phyloP scores from a whole-genome alignment of 2,329 filamentous ascomycete genomes.

The Calonectria hawksworthii region DNA sequence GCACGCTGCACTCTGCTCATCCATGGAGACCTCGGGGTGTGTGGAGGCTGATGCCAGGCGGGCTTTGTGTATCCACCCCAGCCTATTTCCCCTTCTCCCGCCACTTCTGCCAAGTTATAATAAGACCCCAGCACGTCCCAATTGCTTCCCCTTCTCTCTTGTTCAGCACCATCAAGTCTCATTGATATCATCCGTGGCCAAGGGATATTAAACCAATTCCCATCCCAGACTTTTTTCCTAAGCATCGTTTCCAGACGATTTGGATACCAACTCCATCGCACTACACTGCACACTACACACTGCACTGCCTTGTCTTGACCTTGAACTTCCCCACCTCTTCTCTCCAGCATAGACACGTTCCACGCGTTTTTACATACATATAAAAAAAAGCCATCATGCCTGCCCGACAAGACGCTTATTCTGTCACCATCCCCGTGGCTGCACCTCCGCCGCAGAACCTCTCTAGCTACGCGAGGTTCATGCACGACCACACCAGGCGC shows the following conservation, averaged over 20 bases:
- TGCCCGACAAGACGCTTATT: conserved; percentile 55
- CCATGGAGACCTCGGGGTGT: conserved; percentile 18
- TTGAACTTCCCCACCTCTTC: background rate
- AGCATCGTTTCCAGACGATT: conserved; percentile 3
- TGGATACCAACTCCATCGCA: background rate
- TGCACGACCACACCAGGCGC: conserved; percentile 75
- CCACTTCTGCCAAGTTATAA: conserved; percentile 37
- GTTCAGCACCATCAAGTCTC: conserved; percentile 13
- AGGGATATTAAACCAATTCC: background rate
- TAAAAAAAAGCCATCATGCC: conserved; percentile 51
- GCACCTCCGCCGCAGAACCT: conserved; percentile 61
- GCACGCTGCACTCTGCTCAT: conserved; percentile 4
- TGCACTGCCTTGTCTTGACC: background rate
- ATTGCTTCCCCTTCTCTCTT: background rate
- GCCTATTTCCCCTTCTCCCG: conserved; percentile 22
- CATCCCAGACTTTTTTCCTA: background rate
- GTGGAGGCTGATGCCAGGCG: background rate
- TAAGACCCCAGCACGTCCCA: conserved; percentile 40
- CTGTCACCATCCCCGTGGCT: conserved; percentile 53
- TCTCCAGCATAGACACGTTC: background rate
- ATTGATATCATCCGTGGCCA: background rate
- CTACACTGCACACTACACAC: background rate
- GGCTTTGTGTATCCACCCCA: conserved; percentile 19
- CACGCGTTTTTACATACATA: conserved; percentile 12
- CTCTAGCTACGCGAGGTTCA: conserved; percentile 70